phyloP scores from a whole-genome alignment of 257 asterid species.

The Petunia axillaris region DNA sequence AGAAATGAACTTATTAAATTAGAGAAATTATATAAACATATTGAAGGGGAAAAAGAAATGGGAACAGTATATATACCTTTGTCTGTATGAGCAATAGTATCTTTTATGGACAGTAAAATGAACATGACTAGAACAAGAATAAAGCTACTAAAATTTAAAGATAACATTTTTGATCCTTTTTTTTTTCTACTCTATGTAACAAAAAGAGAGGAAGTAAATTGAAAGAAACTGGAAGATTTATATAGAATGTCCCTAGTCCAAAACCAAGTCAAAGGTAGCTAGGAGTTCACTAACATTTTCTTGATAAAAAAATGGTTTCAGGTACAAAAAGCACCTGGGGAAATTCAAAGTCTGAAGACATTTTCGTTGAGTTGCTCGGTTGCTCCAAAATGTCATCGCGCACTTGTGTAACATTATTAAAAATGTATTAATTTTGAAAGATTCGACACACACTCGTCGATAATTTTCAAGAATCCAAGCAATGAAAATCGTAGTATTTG shows the following conservation, averaged over 20 bases:
- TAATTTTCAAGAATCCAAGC: too few relatives aligned
- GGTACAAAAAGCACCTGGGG: conserved; percentile 42
- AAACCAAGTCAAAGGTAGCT: conserved; percentile 62
- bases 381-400: too few relatives aligned
- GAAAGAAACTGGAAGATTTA: conserved; percentile 29
- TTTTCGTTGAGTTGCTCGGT: too few relatives aligned
- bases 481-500: too few relatives aligned
- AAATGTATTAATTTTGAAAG: too few relatives aligned
- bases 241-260: conserved; percentile 41
- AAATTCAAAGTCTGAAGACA: conserved; percentile 33
- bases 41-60: not conserved
- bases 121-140: conserved; percentile 29
- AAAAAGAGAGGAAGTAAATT: conserved; percentile 25
- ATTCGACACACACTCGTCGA: too few relatives aligned
- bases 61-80: not conserved
- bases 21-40: not conserved
- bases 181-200: conserved; percentile 6
- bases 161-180: conserved; percentile 32
- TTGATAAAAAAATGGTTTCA: not conserved
- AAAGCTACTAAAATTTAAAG: conserved; percentile 29
- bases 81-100: conserved; percentile 10
- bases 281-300: conserved; percentile 35
- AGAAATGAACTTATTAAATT: not conserved
- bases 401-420: too few relatives aligned
- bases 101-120: not conserved